These are phyloP conservation scores for Pseudopyricularia cyperi DNA, from an alignment of 2,329 filamentous ascomycete genomes.

Conservation along the genomic window DNA sequence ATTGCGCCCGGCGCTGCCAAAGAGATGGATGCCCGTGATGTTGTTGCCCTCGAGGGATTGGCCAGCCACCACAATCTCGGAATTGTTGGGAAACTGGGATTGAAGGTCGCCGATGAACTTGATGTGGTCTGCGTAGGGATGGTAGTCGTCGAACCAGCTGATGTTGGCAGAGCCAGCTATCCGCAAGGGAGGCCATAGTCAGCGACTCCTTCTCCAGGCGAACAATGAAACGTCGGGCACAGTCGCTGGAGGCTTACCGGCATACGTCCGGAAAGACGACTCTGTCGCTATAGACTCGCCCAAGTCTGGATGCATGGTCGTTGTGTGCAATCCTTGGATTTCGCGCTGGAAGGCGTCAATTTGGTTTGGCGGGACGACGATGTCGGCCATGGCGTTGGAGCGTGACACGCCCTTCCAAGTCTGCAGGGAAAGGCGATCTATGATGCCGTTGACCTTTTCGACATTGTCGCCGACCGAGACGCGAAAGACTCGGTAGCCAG, in stretches of 20 bases:
- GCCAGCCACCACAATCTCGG: slow-evolving; percentile 33
- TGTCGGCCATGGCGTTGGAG: slow-evolving; percentile 22
- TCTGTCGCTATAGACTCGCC: slow-evolving; percentile 23
- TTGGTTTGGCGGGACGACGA: slow-evolving; percentile 23
- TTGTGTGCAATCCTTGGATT: slow-evolving; percentile 5
- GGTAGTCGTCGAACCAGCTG: slow-evolving; percentile 40
- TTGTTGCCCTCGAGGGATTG: slow-evolving; percentile 28
- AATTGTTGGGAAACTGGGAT: slow-evolving; percentile 27
- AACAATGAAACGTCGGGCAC: slow-evolving; percentile 9
- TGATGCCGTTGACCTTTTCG: slow-evolving; percentile 18
- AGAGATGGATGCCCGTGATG: slow-evolving; percentile 49
- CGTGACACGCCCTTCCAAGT: slow-evolving; percentile 24
- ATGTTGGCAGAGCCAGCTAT: slow-evolving; percentile 12
- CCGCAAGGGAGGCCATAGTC: neutral
- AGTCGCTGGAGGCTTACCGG: slow-evolving; percentile 1
- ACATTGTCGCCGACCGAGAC: slow-evolving; percentile 20
- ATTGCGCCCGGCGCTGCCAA: slow-evolving; percentile 28
- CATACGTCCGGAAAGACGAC: slow-evolving; percentile 15
- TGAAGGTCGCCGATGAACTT: slow-evolving; percentile 32
- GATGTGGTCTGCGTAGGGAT: slow-evolving; percentile 37
- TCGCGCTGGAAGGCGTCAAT: slow-evolving; percentile 19
- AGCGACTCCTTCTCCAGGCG: slow-evolving; percentile 2
- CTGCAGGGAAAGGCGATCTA: slow-evolving; percentile 19
- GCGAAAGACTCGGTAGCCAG: slow-evolving; percentile 31
- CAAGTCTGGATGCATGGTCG: slow-evolving; percentile 25